Conservation (phyloP, 106 monocot genomes). For the Dioscorea dumetorum region DNA sequence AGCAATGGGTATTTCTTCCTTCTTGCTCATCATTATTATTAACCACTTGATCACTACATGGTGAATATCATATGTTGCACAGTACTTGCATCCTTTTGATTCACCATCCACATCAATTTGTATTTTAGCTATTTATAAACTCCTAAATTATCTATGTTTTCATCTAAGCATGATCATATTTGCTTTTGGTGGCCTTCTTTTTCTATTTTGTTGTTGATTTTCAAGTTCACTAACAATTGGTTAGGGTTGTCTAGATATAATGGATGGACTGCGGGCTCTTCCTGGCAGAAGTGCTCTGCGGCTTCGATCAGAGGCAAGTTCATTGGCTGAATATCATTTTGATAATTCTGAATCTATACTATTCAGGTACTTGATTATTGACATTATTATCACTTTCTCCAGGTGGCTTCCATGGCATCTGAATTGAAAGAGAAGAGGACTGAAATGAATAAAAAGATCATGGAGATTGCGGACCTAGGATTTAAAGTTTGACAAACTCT, state of each 20-base stretch:
- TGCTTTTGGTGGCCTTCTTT: neutral
- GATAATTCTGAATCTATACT: neutral
- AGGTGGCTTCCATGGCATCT: conserved; percentile 21
- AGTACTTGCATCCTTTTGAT: neutral
- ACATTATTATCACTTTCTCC: neutral
- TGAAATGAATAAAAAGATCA: conserved; percentile 21
- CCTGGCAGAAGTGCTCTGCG: conserved; percentile 49
- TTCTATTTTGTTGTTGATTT: neutral
- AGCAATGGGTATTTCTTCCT: conserved; percentile 26
- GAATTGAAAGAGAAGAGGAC: conserved; percentile 23
- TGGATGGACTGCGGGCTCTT: conserved; percentile 44
- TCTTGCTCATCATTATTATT: neutral
- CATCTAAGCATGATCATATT: neutral
- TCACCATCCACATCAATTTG: neutral
- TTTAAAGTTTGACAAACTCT: conserved; percentile 13
- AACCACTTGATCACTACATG: neutral
- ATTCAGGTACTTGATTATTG: neutral
- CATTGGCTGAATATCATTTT: neutral
- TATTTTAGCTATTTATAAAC: neutral
- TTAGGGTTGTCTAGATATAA: conserved; percentile 29
- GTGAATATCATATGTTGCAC: neutral
- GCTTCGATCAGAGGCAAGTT: conserved; percentile 54
- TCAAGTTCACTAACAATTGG: neutral
- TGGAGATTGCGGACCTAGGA: conserved; percentile 25
- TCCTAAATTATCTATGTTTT: neutral